Percentiles rank a stretch among this genome's conserved stretches.
phyloP scores from a whole-genome alignment of 176 grass and related monocot genomes.

The Cocos nucifera region DNA sequence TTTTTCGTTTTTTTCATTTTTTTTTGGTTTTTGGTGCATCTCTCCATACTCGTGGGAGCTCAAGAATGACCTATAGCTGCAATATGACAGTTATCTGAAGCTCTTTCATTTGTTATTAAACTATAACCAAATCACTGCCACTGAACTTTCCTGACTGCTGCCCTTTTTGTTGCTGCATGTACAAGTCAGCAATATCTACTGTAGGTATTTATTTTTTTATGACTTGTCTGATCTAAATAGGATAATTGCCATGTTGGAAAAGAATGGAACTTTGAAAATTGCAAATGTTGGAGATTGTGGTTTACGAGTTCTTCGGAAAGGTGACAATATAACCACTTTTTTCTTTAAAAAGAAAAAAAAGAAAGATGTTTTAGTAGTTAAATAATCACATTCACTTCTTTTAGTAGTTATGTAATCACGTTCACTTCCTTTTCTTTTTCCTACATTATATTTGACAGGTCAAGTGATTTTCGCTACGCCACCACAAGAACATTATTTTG shows the following conservation, averaged over 20 bases:
- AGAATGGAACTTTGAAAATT: conserved; percentile 66
- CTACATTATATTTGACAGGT: conserved; percentile 20
- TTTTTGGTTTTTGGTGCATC: no score
- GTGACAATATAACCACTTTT: conserved; percentile 20
- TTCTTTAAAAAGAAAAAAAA: no score
- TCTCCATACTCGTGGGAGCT: no score
- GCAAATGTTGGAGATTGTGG: conserved; percentile 87
- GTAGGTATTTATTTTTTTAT: background rate
- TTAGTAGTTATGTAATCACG: background rate
- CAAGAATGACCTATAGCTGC: no score
- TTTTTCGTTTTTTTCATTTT: no score
- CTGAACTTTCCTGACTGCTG: no score
- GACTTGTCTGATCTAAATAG: conserved; percentile 30
- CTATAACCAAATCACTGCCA: no score
- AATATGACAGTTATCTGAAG: no score
- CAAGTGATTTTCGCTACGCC: conserved; percentile 70
- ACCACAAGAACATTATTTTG: conserved; percentile 95
- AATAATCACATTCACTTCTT: conserved; percentile 3
- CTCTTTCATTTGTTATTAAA: no score
- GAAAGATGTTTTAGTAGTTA: background rate
- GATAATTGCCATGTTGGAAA: conserved; percentile 74
- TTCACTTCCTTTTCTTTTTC: conserved; percentile 5
- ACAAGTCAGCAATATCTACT: no score
- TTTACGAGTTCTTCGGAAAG: conserved; percentile 74
- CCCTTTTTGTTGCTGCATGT: background rate